Evolutionary conservation across 164 flowering plant genomes (phyloP).

Genomic region (Akebia trifoliata): DNA sequence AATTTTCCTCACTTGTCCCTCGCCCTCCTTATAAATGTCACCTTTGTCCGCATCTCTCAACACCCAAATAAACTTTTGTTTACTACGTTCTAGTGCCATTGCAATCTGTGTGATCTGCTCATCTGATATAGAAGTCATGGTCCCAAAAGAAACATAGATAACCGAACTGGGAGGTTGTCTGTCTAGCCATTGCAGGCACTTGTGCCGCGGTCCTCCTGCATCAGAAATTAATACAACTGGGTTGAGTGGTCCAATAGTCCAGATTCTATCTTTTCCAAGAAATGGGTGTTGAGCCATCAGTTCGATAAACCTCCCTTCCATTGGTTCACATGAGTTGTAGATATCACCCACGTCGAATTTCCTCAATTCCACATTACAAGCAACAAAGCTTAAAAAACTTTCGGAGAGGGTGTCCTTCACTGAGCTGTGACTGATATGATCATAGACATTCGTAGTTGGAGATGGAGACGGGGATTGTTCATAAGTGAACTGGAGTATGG

Average conservation of each 20-base stretch:
- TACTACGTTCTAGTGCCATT: constrained; percentile 38
- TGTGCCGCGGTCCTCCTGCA: constrained; percentile 10
- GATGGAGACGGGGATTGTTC: no score
- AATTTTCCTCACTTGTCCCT: background rate
- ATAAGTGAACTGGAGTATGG: constrained; percentile 8
- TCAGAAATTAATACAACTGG: constrained; percentile 29
- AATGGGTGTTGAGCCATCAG: constrained; percentile 14
- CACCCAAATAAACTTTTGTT: constrained; percentile 56
- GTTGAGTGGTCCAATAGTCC: constrained; percentile 58
- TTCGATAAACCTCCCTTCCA: constrained; percentile 43
- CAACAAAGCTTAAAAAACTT: constrained; percentile 31
- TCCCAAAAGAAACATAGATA: constrained; percentile 53
- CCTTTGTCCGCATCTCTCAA: constrained; percentile 49
- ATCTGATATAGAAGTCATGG: constrained; percentile 35
- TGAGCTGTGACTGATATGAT: no score
- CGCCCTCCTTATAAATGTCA: constrained; percentile 20
- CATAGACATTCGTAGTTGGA: constrained; percentile 30
- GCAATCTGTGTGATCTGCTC: constrained; percentile 49
- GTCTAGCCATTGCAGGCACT: constrained; percentile 50
- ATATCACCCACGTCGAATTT: constrained; percentile 29
- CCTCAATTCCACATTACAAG: constrained; percentile 13
- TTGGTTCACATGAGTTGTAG: constrained; percentile 38
- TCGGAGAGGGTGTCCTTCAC: constrained; percentile 37
- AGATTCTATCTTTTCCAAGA: constrained; percentile 18
- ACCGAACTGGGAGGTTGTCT: constrained; percentile 35